Percentiles rank a stretch among this genome's conserved stretches.
Conservation (phyloP, 1,284 basidiomycete genomes). For the Volvariella volvacea region DNA sequence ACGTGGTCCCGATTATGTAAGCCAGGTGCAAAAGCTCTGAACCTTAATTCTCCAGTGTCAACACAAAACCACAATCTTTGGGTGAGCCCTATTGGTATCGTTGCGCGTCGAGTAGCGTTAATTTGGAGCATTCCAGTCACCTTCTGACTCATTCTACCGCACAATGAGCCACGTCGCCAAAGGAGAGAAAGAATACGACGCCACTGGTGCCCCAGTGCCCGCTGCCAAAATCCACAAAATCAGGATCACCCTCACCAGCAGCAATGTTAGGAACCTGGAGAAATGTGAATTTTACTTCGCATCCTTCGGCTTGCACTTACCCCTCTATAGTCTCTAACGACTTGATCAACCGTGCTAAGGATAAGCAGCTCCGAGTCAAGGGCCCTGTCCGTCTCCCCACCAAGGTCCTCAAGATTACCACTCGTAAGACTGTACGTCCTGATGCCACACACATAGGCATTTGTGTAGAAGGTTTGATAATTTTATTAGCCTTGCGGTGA, state of each 20-base stretch:
- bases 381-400: slow-evolving; percentile 99
- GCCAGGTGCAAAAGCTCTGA: slow-evolving; percentile 16
- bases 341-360: slow-evolving; percentile 98
- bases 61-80: slow-evolving; percentile 38
- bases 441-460: background rate
- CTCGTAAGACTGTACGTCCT: slow-evolving; percentile 85
- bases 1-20: slow-evolving; percentile 26
- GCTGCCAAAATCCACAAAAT: slow-evolving; percentile 98
- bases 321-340: slow-evolving; percentile 79
- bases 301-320: background rate
- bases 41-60: slow-evolving; percentile 27
- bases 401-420: slow-evolving; percentile 98
- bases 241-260: slow-evolving; percentile 96
- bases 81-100: slow-evolving; percentile 18
- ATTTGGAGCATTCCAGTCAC: slow-evolving; percentile 41
- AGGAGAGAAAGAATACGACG: slow-evolving; percentile 97
- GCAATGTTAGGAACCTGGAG: slow-evolving; percentile 98
- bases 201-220: slow-evolving; percentile 80
- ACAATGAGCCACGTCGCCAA: slow-evolving; percentile 99
- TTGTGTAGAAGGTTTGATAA: slow-evolving; percentile 3
- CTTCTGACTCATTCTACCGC: slow-evolving; percentile 63
- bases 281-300: slow-evolving; percentile 62
- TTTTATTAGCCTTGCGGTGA: slow-evolving; percentile 90
- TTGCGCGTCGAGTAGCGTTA: background rate
- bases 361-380: slow-evolving; percentile 99